Percentiles rank a stretch among this genome's conserved stretches.
Conservation (phyloP, 75 land plant genomes). For the Pseudotsuga menziesii region DNA sequence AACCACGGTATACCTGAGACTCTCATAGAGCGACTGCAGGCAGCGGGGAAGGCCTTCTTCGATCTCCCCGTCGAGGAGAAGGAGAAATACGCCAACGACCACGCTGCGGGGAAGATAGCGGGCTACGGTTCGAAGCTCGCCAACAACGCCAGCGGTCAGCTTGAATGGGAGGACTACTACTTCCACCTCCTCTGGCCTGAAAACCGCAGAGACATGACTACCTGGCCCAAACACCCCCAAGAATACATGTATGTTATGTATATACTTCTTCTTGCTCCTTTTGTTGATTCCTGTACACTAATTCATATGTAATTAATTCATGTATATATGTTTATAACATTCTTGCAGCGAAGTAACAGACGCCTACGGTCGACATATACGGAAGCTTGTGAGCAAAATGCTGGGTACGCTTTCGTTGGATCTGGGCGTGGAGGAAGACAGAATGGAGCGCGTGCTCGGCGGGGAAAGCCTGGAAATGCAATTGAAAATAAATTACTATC, state of each 20-base stretch:
- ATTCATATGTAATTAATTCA: background rate
- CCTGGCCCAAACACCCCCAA: slow-evolving; percentile 65
- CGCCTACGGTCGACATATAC: slow-evolving; percentile 47
- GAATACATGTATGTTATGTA: slow-evolving; percentile 62
- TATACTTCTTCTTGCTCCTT: background rate
- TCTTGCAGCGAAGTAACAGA: slow-evolving; percentile 44
- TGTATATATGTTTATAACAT: background rate
- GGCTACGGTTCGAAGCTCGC: slow-evolving; percentile 85
- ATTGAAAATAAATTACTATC: slow-evolving; percentile 85
- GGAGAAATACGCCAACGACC: slow-evolving; percentile 64
- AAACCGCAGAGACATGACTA: slow-evolving; percentile 45
- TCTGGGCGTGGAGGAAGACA: slow-evolving; percentile 50
- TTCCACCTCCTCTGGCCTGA: slow-evolving; percentile 67
- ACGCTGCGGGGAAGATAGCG: slow-evolving; percentile 41
- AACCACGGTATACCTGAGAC: slow-evolving; percentile 52
- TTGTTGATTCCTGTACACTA: background rate
- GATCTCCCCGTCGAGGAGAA: slow-evolving; percentile 56
- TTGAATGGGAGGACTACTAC: slow-evolving; percentile 88
- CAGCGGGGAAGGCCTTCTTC: slow-evolving; percentile 41
- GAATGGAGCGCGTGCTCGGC: slow-evolving; percentile 65
- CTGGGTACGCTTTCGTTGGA: slow-evolving; percentile 56
- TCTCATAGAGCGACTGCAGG: slow-evolving; percentile 33
- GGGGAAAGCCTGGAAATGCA: slow-evolving; percentile 64
- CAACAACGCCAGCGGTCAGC: slow-evolving; percentile 63
- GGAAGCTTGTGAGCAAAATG: slow-evolving; percentile 44